A percentile compares a stretch with the other conserved stretches of the same genome.
phyloP scores from a whole-genome alignment of 148 eudicot genomes.

The Camellia lanceoleosa region DNA sequence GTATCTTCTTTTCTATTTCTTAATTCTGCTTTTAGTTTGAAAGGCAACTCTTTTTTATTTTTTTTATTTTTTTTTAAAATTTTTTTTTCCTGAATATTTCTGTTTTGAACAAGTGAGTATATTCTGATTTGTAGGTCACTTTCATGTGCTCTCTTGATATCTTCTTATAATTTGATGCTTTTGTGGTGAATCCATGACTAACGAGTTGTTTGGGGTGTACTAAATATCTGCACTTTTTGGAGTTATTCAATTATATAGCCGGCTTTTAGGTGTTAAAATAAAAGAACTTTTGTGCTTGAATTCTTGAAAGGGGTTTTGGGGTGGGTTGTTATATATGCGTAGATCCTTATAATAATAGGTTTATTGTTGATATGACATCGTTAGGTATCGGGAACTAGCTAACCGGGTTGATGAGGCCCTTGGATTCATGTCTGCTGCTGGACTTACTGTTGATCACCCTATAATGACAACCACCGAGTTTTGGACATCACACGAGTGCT shows the following conservation, averaged over 20 bases:
- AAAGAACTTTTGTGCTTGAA: no score
- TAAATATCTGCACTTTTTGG: not conserved
- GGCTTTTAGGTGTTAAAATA: not conserved
- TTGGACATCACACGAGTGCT: slow-evolving; percentile 95
- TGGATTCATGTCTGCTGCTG: slow-evolving; percentile 96
- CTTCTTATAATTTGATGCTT: not conserved
- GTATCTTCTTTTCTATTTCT: slow-evolving; percentile 27
- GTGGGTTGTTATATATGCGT: not conserved
- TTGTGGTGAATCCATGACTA: not conserved
- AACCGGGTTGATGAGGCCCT: slow-evolving; percentile 90
- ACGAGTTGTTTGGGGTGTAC: no score
- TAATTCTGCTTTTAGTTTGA: not conserved
- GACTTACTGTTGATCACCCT: slow-evolving; percentile 84
- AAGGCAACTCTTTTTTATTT: no score
- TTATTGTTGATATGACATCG: slow-evolving; percentile 10
- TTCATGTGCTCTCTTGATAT: slow-evolving; percentile 1
- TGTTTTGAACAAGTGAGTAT: not conserved
- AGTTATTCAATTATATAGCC: not conserved
- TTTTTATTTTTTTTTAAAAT: no score
- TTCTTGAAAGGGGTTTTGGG: no score
- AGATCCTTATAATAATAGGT: not conserved
- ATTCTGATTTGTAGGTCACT: not conserved
- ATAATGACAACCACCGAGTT: slow-evolving; percentile 83
- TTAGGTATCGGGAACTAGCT: slow-evolving; percentile 88
- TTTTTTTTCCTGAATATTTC: not conserved